Evolutionary conservation across 2,329 filamentous ascomycete species (phyloP).

Genomic region (Endothia cerciana): DNA sequence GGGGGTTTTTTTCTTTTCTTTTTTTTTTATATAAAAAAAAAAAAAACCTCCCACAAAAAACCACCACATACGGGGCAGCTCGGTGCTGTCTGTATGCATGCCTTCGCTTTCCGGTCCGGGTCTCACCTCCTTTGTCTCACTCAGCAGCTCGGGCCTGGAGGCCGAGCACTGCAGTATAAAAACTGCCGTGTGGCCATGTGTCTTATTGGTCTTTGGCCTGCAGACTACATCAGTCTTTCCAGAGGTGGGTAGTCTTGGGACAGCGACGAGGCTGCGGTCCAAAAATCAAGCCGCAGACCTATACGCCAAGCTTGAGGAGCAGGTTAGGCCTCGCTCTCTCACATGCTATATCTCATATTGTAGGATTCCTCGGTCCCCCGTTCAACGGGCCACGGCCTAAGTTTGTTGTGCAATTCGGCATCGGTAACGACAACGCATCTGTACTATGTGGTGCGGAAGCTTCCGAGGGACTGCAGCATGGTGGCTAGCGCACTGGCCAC

Average conservation of each 20-base stretch:
- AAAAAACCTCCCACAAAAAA: too few species aligned
- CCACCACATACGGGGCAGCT: neutral
- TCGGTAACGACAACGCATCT: too few species aligned
- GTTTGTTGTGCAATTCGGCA: too few species aligned
- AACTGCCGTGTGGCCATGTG: neutral
- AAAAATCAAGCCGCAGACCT: neutral
- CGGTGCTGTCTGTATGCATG: neutral
- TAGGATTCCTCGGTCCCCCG: too few species aligned
- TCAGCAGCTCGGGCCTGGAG: neutral
- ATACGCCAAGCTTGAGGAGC: too few species aligned
- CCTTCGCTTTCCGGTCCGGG: neutral
- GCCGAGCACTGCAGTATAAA: neutral
- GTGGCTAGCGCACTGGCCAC: too few species aligned
- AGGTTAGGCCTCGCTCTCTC: too few species aligned
- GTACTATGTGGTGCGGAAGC: neutral
- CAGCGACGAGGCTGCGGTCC: neutral
- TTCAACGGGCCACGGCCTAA: too few species aligned
- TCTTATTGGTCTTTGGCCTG: neutral
- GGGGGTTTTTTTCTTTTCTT: too few species aligned
- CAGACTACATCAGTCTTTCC: neutral
- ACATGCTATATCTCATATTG: too few species aligned
- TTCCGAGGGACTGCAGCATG: neutral
- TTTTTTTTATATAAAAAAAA: too few species aligned
- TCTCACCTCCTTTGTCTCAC: neutral
- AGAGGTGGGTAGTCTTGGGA: neutral